phyloP scores from a whole-genome alignment of 257 asterid genomes.

The Nicotiana tomentosiformis region DNA sequence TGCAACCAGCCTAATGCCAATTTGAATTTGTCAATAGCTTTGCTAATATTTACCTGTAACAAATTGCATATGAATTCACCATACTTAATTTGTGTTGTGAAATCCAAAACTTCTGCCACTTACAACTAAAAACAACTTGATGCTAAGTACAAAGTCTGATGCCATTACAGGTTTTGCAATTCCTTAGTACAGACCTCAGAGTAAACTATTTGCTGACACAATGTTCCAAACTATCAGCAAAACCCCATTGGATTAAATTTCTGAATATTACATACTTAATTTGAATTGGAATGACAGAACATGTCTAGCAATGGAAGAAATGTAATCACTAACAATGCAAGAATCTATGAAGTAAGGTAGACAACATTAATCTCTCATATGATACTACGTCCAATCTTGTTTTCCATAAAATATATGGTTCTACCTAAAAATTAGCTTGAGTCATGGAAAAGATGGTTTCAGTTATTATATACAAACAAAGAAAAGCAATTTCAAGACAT shows the following conservation, averaged over 20 bases:
- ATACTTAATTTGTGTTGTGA: not conserved
- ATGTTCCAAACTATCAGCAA: not conserved
- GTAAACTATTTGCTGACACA: not conserved
- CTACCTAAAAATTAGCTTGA: not conserved
- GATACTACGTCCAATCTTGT: not conserved
- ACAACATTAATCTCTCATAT: not conserved
- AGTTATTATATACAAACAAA: not conserved
- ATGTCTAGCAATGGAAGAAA: not conserved
- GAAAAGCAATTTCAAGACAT: not conserved
- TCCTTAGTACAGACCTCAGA: not conserved
- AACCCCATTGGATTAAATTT: not conserved
- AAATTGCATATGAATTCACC: not conserved
- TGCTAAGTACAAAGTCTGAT: not conserved
- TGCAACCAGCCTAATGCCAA: not conserved
- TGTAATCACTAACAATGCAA: not conserved
- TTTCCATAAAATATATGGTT: not conserved
- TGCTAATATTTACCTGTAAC: not conserved
- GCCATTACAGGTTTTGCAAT: not conserved
- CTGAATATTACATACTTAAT: not conserved
- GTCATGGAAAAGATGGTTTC: not conserved
- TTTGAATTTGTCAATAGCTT: not conserved
- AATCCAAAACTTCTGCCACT: not conserved
- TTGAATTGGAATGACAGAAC: not conserved
- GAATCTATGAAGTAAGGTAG: not conserved
- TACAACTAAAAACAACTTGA: not conserved